Conservation (phyloP, 2,329 filamentous ascomycete genomes). For the Sarocladium strictum region DNA sequence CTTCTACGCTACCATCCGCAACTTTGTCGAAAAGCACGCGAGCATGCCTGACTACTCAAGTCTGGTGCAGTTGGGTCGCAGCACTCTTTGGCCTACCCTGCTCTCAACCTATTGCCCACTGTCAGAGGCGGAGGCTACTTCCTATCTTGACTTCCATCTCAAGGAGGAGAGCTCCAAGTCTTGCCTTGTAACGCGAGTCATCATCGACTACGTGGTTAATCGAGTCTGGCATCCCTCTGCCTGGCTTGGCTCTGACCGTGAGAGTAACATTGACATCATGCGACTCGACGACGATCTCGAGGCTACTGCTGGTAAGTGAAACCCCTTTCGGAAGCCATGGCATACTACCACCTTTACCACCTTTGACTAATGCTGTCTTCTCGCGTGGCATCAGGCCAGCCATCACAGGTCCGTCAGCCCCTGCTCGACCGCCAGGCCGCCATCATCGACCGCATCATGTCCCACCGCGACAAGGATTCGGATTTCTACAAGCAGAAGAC, state of each 20-base stretch:
- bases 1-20: constrained; percentile 28
- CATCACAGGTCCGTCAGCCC: constrained; percentile 29
- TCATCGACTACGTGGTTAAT: constrained; percentile 36
- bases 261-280: constrained; percentile 27
- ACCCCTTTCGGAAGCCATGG: background rate
- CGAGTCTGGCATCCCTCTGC: constrained; percentile 33
- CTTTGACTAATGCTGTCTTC: background rate
- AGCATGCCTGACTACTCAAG: constrained; percentile 23
- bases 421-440: constrained; percentile 31
- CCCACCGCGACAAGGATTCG: constrained; percentile 22
- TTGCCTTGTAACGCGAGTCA: constrained; percentile 36
- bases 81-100: constrained; percentile 30
- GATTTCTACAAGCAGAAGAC: constrained; percentile 27
- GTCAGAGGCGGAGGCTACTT: constrained; percentile 30
- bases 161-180: constrained; percentile 32
- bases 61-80: constrained; percentile 21
- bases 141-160: constrained; percentile 35
- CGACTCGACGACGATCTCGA: constrained; percentile 32
- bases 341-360: no score
- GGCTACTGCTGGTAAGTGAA: constrained; percentile 18
- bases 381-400: constrained; percentile 22
- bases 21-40: constrained; percentile 30
- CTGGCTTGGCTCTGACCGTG: constrained; percentile 31
- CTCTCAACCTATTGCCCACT: constrained; percentile 32
- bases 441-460: constrained; percentile 32